Conservation (phyloP, 2,329 filamentous ascomycete species). For the Pseudogymnoascus sp. region DNA sequence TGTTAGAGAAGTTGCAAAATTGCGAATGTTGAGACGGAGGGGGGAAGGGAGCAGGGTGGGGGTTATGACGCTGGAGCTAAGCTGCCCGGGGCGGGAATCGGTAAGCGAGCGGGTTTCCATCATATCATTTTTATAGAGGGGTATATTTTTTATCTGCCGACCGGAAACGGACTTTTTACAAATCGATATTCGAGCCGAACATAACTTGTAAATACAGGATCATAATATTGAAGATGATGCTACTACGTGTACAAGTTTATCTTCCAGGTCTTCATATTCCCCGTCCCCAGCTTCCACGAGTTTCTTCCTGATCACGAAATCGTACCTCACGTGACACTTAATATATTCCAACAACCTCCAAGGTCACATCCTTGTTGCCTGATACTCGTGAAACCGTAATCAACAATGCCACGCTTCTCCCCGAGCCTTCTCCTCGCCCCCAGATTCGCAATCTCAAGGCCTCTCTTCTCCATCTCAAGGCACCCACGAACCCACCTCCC, state of each 20-base stretch:
- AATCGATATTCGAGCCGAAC: neutral
- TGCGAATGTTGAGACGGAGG: neutral
- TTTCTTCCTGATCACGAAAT: neutral
- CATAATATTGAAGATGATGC: neutral
- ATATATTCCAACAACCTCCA: neutral
- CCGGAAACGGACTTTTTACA: neutral
- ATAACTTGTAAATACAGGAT: neutral
- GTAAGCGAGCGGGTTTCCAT: neutral
- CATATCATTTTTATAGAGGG: slow-evolving; percentile 1
- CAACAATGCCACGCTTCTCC: neutral
- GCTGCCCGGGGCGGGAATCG: neutral
- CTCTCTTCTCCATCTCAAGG: neutral
- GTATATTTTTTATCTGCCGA: neutral
- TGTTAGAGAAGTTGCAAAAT: neutral
- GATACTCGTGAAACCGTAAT: neutral
- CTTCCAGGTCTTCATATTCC: neutral
- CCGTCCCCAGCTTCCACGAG: neutral
- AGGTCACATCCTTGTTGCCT: neutral
- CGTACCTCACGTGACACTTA: neutral
- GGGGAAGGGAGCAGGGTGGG: neutral
- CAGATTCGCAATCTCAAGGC: neutral
- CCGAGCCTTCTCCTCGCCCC: neutral
- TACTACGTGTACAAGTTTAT: neutral
- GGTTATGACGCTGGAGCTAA: slow-evolving; percentile 5
- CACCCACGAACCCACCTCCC: neutral